phyloP scores from a whole-genome alignment of 2,329 filamentous ascomycete genomes.

The Diaporthe caulivora region DNA sequence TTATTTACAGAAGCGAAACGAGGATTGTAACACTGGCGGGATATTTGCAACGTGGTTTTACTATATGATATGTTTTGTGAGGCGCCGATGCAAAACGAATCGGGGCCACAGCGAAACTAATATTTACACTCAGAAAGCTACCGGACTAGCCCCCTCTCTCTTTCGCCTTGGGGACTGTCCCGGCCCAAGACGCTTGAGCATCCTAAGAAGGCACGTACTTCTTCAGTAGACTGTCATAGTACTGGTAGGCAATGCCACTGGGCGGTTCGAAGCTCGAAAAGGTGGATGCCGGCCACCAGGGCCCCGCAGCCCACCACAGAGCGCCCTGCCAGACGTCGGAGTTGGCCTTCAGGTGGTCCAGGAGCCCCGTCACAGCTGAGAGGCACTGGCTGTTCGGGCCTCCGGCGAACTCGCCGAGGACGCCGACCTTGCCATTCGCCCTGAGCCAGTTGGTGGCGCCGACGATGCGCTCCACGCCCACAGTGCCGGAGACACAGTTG shows the following conservation, averaged over 20 bases:
- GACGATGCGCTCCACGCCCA: constrained; percentile 61
- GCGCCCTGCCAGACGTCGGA: constrained; percentile 69
- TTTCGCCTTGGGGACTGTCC: background rate
- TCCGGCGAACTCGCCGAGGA: constrained; percentile 69
- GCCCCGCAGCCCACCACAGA: constrained; percentile 69
- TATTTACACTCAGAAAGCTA: background rate
- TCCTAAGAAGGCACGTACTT: constrained; percentile 34
- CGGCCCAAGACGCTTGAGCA: background rate
- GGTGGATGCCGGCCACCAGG: constrained; percentile 65
- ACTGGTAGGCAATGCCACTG: constrained; percentile 55
- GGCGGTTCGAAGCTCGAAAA: constrained; percentile 60
- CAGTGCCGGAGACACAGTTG: constrained; percentile 60
- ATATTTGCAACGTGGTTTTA: background rate
- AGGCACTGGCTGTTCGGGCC: constrained; percentile 63
- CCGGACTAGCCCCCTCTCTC: too few relatives aligned
- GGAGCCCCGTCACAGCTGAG: constrained; percentile 62
- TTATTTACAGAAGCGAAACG: background rate
- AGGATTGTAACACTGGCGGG: too few relatives aligned
- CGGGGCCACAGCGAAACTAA: background rate
- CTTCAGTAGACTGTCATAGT: constrained; percentile 44
- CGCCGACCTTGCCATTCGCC: constrained; percentile 64
- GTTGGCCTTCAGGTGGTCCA: constrained; percentile 64
- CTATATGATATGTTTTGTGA: background rate
- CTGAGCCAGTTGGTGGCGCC: constrained; percentile 67
- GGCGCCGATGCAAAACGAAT: too few relatives aligned